Percentiles rank a stretch among this genome's conserved stretches.
Conservation (phyloP, 1,284 basidiomycete species). For the Puccinia novopanici region DNA sequence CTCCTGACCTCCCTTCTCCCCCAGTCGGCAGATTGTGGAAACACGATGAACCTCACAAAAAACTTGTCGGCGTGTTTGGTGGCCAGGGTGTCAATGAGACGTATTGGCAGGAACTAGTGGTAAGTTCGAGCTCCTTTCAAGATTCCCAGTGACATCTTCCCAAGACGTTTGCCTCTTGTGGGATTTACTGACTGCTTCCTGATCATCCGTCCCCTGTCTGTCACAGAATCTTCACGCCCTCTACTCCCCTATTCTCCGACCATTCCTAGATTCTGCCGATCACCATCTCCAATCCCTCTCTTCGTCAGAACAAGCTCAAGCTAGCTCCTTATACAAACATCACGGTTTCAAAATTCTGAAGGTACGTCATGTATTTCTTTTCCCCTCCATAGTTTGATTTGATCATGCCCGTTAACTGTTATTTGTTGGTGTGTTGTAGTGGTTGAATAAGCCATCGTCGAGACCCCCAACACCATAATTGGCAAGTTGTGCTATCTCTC, state of each 20-base stretch:
- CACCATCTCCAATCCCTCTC: slow-evolving; percentile 64
- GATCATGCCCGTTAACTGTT: slow-evolving; percentile 62
- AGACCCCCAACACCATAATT: slow-evolving; percentile 84
- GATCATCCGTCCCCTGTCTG: slow-evolving; percentile 66
- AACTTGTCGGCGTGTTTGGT: slow-evolving; percentile 86
- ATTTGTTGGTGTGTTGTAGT: slow-evolving; percentile 68
- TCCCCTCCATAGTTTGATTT: slow-evolving; percentile 59
- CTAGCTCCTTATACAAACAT: slow-evolving; percentile 73
- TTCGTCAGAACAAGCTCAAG: slow-evolving; percentile 59
- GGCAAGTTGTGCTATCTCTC: slow-evolving; percentile 89
- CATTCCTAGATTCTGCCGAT: slow-evolving; percentile 77
- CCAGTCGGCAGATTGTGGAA: slow-evolving; percentile 69
- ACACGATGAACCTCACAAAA: slow-evolving; percentile 68
- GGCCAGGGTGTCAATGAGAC: slow-evolving; percentile 96
- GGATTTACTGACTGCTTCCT: slow-evolving; percentile 11
- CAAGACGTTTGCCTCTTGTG: background rate
- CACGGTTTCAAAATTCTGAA: slow-evolving; percentile 68
- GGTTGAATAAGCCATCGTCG: slow-evolving; percentile 73
- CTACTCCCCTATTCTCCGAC: slow-evolving; percentile 65
- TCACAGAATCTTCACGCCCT: slow-evolving; percentile 66
- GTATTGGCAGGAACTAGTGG: slow-evolving; percentile 54
- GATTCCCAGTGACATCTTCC: background rate
- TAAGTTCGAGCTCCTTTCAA: background rate
- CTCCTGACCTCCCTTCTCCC: slow-evolving; percentile 68
- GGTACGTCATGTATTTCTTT: slow-evolving; percentile 61